phyloP scores from a whole-genome alignment of 768 basidiomycete genomes.

The Gymnopilus dilepis region DNA sequence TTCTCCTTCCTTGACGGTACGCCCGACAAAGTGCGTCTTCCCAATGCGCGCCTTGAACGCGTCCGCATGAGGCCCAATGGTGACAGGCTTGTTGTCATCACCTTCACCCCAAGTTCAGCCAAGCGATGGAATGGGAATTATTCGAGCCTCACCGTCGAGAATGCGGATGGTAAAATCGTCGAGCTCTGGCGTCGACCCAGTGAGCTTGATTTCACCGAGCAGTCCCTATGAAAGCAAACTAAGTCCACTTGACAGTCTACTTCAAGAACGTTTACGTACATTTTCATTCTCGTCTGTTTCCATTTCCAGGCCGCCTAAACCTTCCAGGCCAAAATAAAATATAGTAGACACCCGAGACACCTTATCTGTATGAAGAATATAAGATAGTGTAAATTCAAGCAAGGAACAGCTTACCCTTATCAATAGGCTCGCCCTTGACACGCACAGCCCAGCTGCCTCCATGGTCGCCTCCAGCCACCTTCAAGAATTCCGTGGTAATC shows the following conservation, averaged over 20 bases:
- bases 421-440: constrained; percentile 81
- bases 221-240: constrained; percentile 61
- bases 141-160: constrained; percentile 63
- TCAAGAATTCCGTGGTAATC: constrained; percentile 84
- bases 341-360: constrained; percentile 76
- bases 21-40: constrained; percentile 73
- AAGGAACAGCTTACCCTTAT: constrained; percentile 50
- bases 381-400: not conserved
- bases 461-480: constrained; percentile 80
- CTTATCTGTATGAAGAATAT: constrained; percentile 32
- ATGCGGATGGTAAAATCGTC: constrained; percentile 85
- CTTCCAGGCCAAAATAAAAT: constrained; percentile 90
- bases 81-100: constrained; percentile 58
- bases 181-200: constrained; percentile 77
- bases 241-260: not conserved
- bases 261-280: constrained; percentile 47
- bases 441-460: constrained; percentile 92
- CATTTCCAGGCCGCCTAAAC: constrained; percentile 81
- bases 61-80: constrained; percentile 58
- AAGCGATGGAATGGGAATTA: not conserved
- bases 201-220: constrained; percentile 68
- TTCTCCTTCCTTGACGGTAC: constrained; percentile 60
- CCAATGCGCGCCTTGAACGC: constrained; percentile 66
- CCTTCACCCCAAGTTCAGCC: constrained; percentile 41
- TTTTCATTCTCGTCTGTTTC: constrained; percentile 77